These are phyloP conservation scores for Gossypium rotundifolium DNA, from an alignment of 345 rosid genomes.

Conservation along the genomic window DNA sequence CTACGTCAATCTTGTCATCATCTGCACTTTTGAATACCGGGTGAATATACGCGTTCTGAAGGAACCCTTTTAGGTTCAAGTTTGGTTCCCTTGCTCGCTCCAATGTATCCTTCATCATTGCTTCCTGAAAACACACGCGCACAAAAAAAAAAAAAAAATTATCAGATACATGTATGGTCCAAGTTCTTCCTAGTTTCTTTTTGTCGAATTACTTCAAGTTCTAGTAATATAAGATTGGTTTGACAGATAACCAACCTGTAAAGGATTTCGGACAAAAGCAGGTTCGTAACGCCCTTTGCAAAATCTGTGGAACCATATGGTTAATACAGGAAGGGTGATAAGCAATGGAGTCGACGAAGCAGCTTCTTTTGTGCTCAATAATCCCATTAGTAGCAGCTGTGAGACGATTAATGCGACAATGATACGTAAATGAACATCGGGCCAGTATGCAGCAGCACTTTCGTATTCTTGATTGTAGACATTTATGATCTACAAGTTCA, in stretches of 20 bases:
- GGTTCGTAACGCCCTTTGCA: slow-evolving; percentile 84
- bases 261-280: slow-evolving; percentile 65
- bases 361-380: slow-evolving; percentile 77
- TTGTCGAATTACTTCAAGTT: not conserved
- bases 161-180: no score
- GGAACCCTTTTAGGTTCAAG: slow-evolving; percentile 70
- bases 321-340: slow-evolving; percentile 64
- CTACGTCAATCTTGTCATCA: slow-evolving; percentile 30
- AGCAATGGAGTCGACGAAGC: slow-evolving; percentile 93
- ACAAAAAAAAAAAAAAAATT: no score
- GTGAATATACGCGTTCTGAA: slow-evolving; percentile 59
- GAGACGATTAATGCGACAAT: slow-evolving; percentile 62
- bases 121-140: slow-evolving; percentile 44
- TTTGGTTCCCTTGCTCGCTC: slow-evolving; percentile 76
- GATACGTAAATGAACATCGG: slow-evolving; percentile 79
- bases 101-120: slow-evolving; percentile 86
- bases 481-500: slow-evolving; percentile 58
- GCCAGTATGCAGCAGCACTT: slow-evolving; percentile 96
- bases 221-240: not conserved
- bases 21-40: slow-evolving; percentile 69
- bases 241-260: slow-evolving; percentile 44
- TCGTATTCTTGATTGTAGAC: slow-evolving; percentile 92
- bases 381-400: slow-evolving; percentile 72
- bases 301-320: slow-evolving; percentile 74
- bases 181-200: not conserved